Evolutionary conservation across 768 basidiomycete genomes (phyloP), one percentile per base, ranked within the genome.

Genomic region (Kwoniella sp.): DNA sequence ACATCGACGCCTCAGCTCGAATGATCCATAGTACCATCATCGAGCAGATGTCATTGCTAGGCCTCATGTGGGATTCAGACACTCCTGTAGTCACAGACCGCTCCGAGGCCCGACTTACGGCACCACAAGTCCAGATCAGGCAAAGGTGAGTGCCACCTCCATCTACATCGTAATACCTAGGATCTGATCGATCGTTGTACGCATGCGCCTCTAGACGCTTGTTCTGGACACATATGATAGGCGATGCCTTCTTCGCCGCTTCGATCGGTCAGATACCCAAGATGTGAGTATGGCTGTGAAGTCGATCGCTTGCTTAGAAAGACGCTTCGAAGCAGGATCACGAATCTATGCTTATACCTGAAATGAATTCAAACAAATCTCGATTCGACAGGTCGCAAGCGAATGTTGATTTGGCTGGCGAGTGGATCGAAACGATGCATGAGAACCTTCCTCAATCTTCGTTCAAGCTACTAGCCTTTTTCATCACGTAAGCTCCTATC

Each of bases 11-110:
- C 13, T 9, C 50, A 73, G 72, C 15, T 54, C 63, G 59, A n/a
- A 61, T 73, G 55, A 31, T 71, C 7, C 69, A 70, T 29, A 53
- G 60, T 1, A 62, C 65, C 2, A 59, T 69, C 28, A 55, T 67
- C n/a, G 73, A 74, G 23, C 73, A 74, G 56, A 69, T 74, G 67
- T 51, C 50, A 7, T 15, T 71, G 7, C 57, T 74, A 17, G 54
- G 61, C 12, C 56, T 74, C 25, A 71, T 69, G 61, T 74, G 73
- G 73, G 58, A 63, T 41, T 48, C 70, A 15, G 48, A 57, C 13
- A 60, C 55, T 23, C 61, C 63, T 1, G 67, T 74, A 23, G 28
- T 60, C 20, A 50, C 54, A 5, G 68, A 74, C 56, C 38, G 34
- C 8, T 51, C 52, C 12, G 73, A 71, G 30, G 22, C 68, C 0